phyloP scores from a whole-genome alignment of 2,329 filamentous ascomycete genomes.

The Nannizzia gypsea region DNA sequence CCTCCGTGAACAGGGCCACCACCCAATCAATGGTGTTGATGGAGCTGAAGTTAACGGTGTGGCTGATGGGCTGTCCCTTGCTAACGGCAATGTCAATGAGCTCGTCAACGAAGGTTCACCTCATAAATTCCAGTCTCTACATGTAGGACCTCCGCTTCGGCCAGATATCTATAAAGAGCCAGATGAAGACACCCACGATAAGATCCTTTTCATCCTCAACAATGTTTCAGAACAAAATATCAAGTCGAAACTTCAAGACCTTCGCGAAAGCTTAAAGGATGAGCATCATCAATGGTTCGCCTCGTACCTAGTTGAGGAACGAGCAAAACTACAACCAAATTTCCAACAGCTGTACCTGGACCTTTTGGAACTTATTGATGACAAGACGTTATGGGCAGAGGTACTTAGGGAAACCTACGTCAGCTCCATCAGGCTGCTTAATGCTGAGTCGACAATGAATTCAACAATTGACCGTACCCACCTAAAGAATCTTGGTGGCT shows the following conservation, averaged over 20 bases:
- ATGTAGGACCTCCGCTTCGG: conserved; percentile 56
- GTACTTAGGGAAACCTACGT: conserved; percentile 88
- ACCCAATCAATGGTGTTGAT: conserved; percentile 46
- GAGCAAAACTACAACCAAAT: conserved; percentile 94
- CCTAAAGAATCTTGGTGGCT: conserved; percentile 83
- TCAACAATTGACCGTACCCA: conserved; percentile 75
- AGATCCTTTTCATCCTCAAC: conserved; percentile 90
- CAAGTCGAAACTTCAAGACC: conserved; percentile 67
- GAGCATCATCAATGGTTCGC: conserved; percentile 95
- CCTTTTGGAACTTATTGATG: conserved; percentile 69
- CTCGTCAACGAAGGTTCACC: conserved; percentile 48
- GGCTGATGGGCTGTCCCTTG: conserved; percentile 39
- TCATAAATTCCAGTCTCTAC: conserved; percentile 65
- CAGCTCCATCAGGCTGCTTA: conserved; percentile 74
- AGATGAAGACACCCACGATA: conserved; percentile 73
- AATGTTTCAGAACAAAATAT: conserved; percentile 89
- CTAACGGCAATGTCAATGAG: conserved; percentile 62
- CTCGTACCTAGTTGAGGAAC: conserved; percentile 83
- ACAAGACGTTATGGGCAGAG: conserved; percentile 69
- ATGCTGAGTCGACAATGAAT: conserved; percentile 75
- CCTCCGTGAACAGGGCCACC: conserved; percentile 53
- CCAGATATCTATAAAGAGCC: conserved; percentile 66
- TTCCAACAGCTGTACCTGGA: conserved; percentile 90
- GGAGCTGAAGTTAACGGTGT: conserved; percentile 27
- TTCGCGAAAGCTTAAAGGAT: conserved; percentile 64